Evolutionary conservation across 345 rosid species (phyloP).

Genomic region (Citrus sinensis): DVS_A1.0 CM039168.1:3301501-3302000

Average conservation of each 20-base stretch:
- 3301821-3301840: background rate
- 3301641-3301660: conserved; percentile 30
- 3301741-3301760: conserved; percentile 21
- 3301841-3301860: background rate
- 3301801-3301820: background rate
- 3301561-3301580: conserved; percentile 14
- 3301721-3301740: conserved; percentile 35
- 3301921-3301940: no score
- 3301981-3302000: no score
- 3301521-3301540: conserved; percentile 25
- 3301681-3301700: conserved; percentile 22
- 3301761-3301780: conserved; percentile 21
- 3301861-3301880: background rate
- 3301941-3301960: no score
- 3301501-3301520: conserved; percentile 22
- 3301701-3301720: conserved; percentile 35
- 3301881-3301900: background rate
- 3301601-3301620: conserved; percentile 35
- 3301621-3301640: conserved; percentile 22
- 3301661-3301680: conserved; percentile 28
- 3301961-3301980: no score
- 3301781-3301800: conserved; percentile 19
- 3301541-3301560: conserved; percentile 36
- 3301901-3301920: no score
- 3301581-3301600: conserved; percentile 26